Evolutionary conservation across 1,284 basidiomycete species (phyloP), one percentile per base, ranked within the genome.

Genomic region (Pseudozyma flocculosa): DNA sequence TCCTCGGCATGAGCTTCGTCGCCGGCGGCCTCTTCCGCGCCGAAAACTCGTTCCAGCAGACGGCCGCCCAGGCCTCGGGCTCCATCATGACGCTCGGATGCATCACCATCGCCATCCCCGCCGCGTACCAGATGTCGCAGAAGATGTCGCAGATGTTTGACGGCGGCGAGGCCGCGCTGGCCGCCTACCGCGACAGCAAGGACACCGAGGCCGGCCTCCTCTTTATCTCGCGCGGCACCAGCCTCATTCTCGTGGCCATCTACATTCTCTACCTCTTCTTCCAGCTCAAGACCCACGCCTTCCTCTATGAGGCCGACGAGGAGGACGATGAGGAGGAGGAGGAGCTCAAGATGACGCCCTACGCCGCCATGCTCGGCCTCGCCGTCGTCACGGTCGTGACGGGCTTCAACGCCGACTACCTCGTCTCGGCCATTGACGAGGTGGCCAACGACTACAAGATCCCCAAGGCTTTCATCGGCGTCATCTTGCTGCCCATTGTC

Each of bases 21-120:
- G 75, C 69, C 8, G 75, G 75, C 23, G 82, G 80, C 52, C 40
- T 78, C 44, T 66, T 61, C 49, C 58, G 58, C 40, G 40, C 57
- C 34, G 75, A 78, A 42, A 71, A 66, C 49, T 60, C 59, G 11
- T 78, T 78, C 45, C 73, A 75, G 48, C 69, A 73, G 54, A 78
- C 75, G 1, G 70, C 75, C 7, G 75, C 75, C 21, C 75, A 78
- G 61, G 74, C 75, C 1, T 63, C 55, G 14, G 73, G 62, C 38
- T 70, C 67, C n/a, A 75, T 94, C 54, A 88, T 93, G 88, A 92
- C 89, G 4, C 81, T 94, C 32, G 84, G 90, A 7, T 89, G 88
- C 78, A 90, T 93, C 78, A 92, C 90, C 24, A 83, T 95, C 38
- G 87, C 92, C 59, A 87, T 95, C 53, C 91, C 91, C n/a, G 91